Evolutionary conservation across 768 basidiomycete genomes (phyloP), one percentile per base, ranked within the genome.

Genomic region (Xerocomus potaroensis): DNA sequence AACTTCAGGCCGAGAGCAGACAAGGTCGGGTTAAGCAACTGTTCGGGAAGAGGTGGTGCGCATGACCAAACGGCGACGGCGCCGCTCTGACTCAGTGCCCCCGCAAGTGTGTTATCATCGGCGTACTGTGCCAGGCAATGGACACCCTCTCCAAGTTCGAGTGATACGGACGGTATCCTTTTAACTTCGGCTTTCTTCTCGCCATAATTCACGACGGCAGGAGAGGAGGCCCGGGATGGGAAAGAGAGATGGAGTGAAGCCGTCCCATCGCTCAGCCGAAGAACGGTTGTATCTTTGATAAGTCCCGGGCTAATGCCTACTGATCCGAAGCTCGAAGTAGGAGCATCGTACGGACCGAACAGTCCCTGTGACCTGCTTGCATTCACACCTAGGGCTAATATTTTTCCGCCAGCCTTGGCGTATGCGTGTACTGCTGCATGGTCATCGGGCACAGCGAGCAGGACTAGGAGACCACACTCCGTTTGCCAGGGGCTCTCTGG

Each of bases 381-480:
- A 1, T 80, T 78, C 5, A 78, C 77, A 38, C 83, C 81, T 11
- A 92, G 69, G 3, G 80, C 81, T 4, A 93, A 67, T 53, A 84
- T 77, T n/a, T 69, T 69, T 2, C 93, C 92, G 0, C 92, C 91
- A 7, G 66, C 54, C 32, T 79, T 72, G 7, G 87, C 77, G 52
- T 79, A 95, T 4, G 70, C 70, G 41, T 69, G 71, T 39, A 93
- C 79, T 2, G 74, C 62, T 9, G 69, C 43, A 19, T 69, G 65
- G 42, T 64, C 58, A 53, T 71, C 61, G 8, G 65, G 75, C 16
- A 39, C 77, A 77, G 46, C 81, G 75, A n/a, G 88, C 81, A 95
- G 69, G 41, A 93, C 84, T 15, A 97, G 77, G 2, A 95, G 72
- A 3, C 84, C 83, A 60, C 91, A 94, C 9, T 77, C 74, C 6